phyloP scores from a whole-genome alignment of 2,329 filamentous ascomycete genomes.

The Malbranchea zuffiana region DNA sequence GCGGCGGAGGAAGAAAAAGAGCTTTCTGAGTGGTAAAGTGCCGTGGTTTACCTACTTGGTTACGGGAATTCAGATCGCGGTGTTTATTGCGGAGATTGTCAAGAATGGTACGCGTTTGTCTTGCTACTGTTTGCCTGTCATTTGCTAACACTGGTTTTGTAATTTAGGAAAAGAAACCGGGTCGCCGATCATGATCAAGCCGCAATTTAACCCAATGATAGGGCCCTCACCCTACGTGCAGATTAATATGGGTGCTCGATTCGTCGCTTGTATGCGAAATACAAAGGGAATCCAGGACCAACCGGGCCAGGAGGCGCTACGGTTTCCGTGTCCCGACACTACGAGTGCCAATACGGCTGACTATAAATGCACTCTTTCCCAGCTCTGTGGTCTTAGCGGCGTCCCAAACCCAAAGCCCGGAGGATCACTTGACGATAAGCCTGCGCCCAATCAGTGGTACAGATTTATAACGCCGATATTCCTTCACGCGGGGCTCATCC shows the following conservation, averaged over 20 bases:
- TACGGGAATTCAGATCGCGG: constrained; percentile 62
- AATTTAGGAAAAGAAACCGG: constrained; percentile 59
- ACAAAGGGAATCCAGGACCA: constrained; percentile 33
- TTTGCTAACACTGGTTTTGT: not conserved
- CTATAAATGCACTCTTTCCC: constrained; percentile 59
- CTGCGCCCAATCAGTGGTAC: constrained; percentile 86
- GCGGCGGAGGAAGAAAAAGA: constrained; percentile 33
- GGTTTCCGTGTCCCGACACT: constrained; percentile 73
- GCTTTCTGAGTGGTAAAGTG: constrained; percentile 47
- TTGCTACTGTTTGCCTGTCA: not conserved
- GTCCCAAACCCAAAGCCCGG: constrained; percentile 53
- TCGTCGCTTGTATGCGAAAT: constrained; percentile 89
- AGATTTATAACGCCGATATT: constrained; percentile 95
- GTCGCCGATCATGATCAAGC: constrained; percentile 57
- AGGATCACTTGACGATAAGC: constrained; percentile 42
- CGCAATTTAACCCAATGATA: constrained; percentile 92
- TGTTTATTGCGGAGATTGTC: constrained; percentile 82
- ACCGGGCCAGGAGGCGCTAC: constrained; percentile 19
- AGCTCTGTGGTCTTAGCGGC: constrained; percentile 74
- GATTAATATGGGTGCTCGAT: constrained; percentile 95
- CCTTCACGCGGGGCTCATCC: constrained; percentile 82
- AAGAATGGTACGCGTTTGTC: constrained; percentile 58
- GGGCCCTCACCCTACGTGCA: constrained; percentile 81
- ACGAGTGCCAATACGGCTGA: constrained; percentile 46
- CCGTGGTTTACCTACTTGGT: constrained; percentile 78